These are phyloP conservation scores for Escovopsis sp. DNA, from an alignment of 2,329 filamentous ascomycete genomes.

Conservation along the genomic window DNA sequence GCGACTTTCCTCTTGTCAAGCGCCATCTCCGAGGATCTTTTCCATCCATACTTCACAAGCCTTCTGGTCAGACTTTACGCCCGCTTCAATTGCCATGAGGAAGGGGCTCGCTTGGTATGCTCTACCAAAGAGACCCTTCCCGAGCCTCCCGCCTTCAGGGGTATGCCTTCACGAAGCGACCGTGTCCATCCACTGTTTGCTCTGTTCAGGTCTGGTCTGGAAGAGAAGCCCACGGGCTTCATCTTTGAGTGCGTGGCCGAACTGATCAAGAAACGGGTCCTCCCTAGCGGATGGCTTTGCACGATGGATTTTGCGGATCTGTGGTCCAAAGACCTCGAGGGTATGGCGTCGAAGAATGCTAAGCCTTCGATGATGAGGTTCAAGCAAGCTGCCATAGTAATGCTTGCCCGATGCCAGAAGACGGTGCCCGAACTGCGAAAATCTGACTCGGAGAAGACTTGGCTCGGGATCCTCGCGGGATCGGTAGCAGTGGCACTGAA, in stretches of 20 bases:
- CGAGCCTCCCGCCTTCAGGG: slow-evolving; percentile 7
- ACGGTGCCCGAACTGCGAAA: slow-evolving; percentile 1
- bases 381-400: slow-evolving; percentile 10
- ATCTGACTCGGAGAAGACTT: slow-evolving; percentile 11
- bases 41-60: slow-evolving; percentile 14
- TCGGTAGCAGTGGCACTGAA: slow-evolving; percentile 13
- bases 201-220: slow-evolving; percentile 8
- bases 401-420: slow-evolving; percentile 8
- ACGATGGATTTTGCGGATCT: slow-evolving; percentile 11
- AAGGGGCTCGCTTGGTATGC: slow-evolving; percentile 14
- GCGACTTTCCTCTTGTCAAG: slow-evolving; percentile 14
- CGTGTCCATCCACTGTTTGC: slow-evolving; percentile 10
- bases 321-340: slow-evolving; percentile 14
- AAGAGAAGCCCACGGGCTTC: slow-evolving; percentile 4
- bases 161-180: slow-evolving; percentile 8
- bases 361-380: slow-evolving; percentile 12
- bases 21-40: slow-evolving; percentile 17
- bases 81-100: slow-evolving; percentile 12
- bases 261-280: slow-evolving; percentile 8
- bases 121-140: slow-evolving; percentile 8
- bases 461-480: slow-evolving; percentile 18
- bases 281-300: slow-evolving; percentile 13
- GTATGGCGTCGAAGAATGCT: slow-evolving; percentile 9
- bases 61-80: slow-evolving; percentile 17
- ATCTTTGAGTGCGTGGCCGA: slow-evolving; percentile 12